phyloP scores from a whole-genome alignment of 768 basidiomycete genomes.

The Xanthoconium purpureum region DNA sequence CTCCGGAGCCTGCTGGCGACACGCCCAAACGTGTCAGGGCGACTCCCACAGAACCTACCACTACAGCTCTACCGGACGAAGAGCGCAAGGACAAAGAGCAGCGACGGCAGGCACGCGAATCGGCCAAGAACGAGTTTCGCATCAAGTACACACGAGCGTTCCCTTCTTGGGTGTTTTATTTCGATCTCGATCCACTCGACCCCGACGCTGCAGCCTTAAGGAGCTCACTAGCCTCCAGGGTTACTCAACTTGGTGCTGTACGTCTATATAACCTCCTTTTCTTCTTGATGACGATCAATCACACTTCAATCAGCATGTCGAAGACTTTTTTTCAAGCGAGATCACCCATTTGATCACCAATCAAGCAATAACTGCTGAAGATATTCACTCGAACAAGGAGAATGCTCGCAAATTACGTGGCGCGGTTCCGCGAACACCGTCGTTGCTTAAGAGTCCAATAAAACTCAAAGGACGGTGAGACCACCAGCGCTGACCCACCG shows the following conservation, averaged over 20 bases:
- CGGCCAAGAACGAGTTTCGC: constrained; percentile 68
- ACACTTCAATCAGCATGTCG: constrained; percentile 57
- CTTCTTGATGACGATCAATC: constrained; percentile 1
- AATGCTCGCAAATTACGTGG: constrained; percentile 44
- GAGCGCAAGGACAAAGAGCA: constrained; percentile 46
- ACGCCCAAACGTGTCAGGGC: constrained; percentile 46
- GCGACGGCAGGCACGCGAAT: constrained; percentile 49
- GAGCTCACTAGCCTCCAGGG: constrained; percentile 48
- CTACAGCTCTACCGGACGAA: constrained; percentile 31
- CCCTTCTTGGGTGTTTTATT: constrained; percentile 80
- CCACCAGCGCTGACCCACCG: background rate
- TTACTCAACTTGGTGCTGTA: constrained; percentile 75
- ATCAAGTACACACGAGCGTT: constrained; percentile 84
- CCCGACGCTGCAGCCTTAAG: constrained; percentile 35
- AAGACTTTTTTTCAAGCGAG: constrained; percentile 83
- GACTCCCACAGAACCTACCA: constrained; percentile 19
- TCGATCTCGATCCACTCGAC: constrained; percentile 60
- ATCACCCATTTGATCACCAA: constrained; percentile 89
- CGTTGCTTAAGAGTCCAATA: constrained; percentile 59
- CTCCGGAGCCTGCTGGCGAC: constrained; percentile 46
- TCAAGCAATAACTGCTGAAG: constrained; percentile 38
- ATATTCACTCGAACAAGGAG: constrained; percentile 56
- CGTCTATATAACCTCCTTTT: constrained; percentile 31
- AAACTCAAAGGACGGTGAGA: constrained; percentile 58
- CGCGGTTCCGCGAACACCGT: constrained; percentile 21